Conservation (phyloP, 495 filamentous ascomycete species). For the Hyaloscypha hepaticicola region DNA sequence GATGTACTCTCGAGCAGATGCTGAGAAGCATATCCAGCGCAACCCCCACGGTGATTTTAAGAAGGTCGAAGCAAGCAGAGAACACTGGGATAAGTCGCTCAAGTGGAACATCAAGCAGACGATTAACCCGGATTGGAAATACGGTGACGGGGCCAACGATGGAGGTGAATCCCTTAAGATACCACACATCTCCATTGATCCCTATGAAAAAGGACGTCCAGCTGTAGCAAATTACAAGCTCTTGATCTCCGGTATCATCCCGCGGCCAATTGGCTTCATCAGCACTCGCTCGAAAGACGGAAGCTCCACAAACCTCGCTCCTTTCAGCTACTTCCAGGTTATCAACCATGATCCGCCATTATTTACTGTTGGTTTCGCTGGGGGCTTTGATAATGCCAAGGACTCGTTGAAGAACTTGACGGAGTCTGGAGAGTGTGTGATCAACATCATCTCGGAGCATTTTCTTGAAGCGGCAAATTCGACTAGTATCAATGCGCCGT, state of each 20-base stretch:
- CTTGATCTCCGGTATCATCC: conserved; percentile 82
- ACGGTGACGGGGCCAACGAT: conserved; percentile 67
- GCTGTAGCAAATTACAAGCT: conserved; percentile 84
- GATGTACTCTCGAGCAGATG: conserved; percentile 18
- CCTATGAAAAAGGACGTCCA: conserved; percentile 68
- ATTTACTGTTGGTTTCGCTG: conserved; percentile 75
- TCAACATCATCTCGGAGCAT: conserved; percentile 85
- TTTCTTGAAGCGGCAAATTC: conserved; percentile 88
- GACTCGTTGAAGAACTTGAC: conserved; percentile 75
- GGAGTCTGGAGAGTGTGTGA: conserved; percentile 70
- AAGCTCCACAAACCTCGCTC: conserved; percentile 71
- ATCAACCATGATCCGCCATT: conserved; percentile 88
- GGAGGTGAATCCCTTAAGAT: conserved; percentile 52
- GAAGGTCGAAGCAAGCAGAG: conserved; percentile 68
- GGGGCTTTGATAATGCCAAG: conserved; percentile 55
- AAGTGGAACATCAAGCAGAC: conserved; percentile 67
- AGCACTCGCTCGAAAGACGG: conserved; percentile 46
- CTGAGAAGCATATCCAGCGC: conserved; percentile 52
- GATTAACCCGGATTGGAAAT: conserved; percentile 70
- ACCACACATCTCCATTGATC: conserved; percentile 78
- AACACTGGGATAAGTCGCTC: conserved; percentile 56
- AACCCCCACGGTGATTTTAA: conserved; percentile 78
- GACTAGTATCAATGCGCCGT: conserved; percentile 72
- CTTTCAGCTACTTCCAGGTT: conserved; percentile 82
- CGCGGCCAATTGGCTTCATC: conserved; percentile 67